These are phyloP conservation scores for Porphyra umbilicalis DNA, from an alignment of 31 red algal species.

Conservation along the genomic window DNA sequence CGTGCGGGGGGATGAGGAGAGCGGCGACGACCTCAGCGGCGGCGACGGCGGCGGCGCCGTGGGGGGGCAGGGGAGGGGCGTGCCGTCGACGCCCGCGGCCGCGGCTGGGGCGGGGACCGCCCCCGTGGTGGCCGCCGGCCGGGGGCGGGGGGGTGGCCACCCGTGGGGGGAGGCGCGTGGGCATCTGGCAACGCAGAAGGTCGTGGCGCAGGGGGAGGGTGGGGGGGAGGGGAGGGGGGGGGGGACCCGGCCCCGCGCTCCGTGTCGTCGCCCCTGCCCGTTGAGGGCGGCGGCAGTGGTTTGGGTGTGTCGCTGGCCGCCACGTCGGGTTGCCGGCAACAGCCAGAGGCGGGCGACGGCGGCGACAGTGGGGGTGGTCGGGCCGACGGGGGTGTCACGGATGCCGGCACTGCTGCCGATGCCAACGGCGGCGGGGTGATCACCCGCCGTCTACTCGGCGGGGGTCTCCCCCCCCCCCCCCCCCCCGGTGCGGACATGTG, in stretches of 20 bases:
- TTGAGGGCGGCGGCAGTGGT: not conserved
- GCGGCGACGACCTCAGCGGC: not conserved
- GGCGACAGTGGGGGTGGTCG: not conserved
- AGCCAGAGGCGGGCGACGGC: not conserved
- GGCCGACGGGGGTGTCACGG: not conserved
- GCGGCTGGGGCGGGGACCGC: not conserved
- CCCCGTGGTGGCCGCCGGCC: not conserved
- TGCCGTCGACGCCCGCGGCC: not conserved
- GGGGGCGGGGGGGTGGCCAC: not conserved
- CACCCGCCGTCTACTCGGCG: too few relatives aligned
- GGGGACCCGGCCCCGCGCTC: not conserved
- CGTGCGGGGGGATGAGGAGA: not conserved
- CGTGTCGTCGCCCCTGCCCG: not conserved
- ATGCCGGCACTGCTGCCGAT: not conserved
- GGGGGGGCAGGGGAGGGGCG: not conserved
- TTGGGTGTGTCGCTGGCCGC: not conserved
- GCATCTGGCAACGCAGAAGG: not conserved
- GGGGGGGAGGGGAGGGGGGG: not conserved
- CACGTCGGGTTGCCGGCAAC: not conserved
- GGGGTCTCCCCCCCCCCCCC: not conserved
- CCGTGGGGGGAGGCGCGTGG: not conserved
- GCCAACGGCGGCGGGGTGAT: too few relatives aligned
- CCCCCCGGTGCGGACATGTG: not conserved
- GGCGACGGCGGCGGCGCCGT: too few relatives aligned
- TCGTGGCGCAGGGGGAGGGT: not conserved